Base-by-base conservation (phyloP, 495 filamentous ascomycete species). In the Entonaema liquescens region DNA sequence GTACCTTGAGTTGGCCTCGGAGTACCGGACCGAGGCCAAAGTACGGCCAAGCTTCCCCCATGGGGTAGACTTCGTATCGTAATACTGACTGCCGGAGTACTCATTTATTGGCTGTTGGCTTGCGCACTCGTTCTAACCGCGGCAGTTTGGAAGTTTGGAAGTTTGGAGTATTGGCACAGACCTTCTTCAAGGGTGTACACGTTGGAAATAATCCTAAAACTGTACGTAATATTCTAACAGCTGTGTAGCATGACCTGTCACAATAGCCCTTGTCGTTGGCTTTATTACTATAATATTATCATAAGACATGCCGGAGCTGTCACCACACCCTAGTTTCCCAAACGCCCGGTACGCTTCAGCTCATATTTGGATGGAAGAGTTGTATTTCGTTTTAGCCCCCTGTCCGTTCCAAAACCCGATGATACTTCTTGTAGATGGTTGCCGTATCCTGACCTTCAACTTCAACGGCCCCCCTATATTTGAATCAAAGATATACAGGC, bases 41-140 rank as follows among this genome's bases (percentile, higher is more conserved):
- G 6, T 29, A 36, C 33, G 21, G 25, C 56, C 29, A 59, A 25
- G 42, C 11, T 35, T 55, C 26, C 58, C 66, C 26, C 42, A 63
- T 57, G 59, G 42, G 59, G 66, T 50, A 58, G 25, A 25, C 35
- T 11, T 38, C 5, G 40, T 54, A 40, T 60, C 33, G 47, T 67
- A n/a, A 59, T 12, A n/a, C n/a, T 59, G 17, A 31, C 40, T 58
- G 59, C 59, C 58, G 29, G 47, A 38, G 54, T 57, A 25, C 25
- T 29, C 26, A 17, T 53, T 53, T 15, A 53, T 49, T 25, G 5
- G 44, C 44, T 13, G 7, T 25, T 49, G 7, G 7, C 44, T 25
- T 49, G 23, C 9, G 3, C 15, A 29, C 15, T 28, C 0, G 49
- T 6, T 28, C 8, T 47, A 23, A 3, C 42, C 17, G 42, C 8